phyloP scores from a whole-genome alignment of 192 early-diverging fungal species.

The Coemansia nantahalensis region DNA sequence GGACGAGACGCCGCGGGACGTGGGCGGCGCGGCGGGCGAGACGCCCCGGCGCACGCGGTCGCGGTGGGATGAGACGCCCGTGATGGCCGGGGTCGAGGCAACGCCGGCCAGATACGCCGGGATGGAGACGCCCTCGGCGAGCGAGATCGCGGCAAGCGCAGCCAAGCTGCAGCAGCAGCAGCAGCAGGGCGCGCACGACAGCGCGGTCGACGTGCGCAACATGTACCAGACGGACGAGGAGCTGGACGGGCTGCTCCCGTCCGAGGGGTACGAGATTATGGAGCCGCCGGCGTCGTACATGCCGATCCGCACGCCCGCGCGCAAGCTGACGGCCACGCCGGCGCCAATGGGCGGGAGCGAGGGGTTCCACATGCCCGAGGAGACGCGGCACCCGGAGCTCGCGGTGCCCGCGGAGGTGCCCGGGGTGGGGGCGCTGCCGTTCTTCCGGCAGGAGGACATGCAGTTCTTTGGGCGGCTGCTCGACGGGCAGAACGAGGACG shows the following conservation, averaged over 20 bases:
- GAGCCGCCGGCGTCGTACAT: conserved; percentile 84
- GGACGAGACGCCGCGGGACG: conserved; percentile 60
- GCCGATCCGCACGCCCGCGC: conserved; percentile 93
- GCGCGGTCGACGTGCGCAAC: conserved; percentile 84
- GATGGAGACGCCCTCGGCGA: conserved; percentile 1
- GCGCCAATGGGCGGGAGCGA: conserved; percentile 66
- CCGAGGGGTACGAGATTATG: conserved; percentile 86
- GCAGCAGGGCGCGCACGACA: conserved; percentile 60
- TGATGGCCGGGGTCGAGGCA: conserved; percentile 45
- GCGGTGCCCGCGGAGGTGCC: conserved; percentile 86
- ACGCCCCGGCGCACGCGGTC: conserved; percentile 74
- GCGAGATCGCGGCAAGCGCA: not conserved
- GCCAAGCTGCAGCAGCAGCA: too few species aligned
- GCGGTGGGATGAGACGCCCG: conserved; percentile 95
- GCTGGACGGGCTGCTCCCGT: conserved; percentile 91
- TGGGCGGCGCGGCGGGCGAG: conserved; percentile 48
- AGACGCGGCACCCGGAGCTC: conserved; percentile 56
- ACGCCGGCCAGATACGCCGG: conserved; percentile 31
- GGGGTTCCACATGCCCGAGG: conserved; percentile 85
- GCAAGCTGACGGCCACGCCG: conserved; percentile 93
- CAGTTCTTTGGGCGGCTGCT: conserved; percentile 94
- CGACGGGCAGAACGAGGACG: conserved; percentile 78
- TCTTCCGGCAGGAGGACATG: conserved; percentile 97
- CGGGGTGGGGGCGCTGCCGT: conserved; percentile 81
- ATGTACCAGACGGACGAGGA: conserved; percentile 87